Conservation (phyloP, 1,139 yeast genomes). For the Saccharomyces hybrid region DNA sequence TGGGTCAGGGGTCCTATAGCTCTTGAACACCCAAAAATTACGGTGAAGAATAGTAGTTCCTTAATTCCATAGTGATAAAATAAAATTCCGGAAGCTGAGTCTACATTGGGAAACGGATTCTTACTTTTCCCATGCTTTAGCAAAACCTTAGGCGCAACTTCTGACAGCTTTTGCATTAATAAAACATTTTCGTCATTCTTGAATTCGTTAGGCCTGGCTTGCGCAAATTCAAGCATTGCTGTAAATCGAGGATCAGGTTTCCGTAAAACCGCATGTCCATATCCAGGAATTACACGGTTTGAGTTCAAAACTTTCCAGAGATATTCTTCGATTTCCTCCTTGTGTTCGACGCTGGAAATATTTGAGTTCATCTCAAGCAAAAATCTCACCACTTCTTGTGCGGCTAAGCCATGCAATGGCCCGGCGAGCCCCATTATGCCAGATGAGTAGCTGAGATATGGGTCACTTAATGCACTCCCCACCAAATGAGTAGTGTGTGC, state of each 20-base stretch:
- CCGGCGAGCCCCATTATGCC: conserved; percentile 97
- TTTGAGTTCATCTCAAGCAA: conserved; percentile 72
- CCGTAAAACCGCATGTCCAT: conserved; percentile 94
- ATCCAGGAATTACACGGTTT: conserved; percentile 96
- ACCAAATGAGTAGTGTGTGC: conserved; percentile 97
- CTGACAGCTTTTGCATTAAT: conserved; percentile 32
- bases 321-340: conserved; percentile 74
- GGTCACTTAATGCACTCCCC: conserved; percentile 91
- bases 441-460: conserved; percentile 86
- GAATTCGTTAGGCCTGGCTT: conserved; percentile 30
- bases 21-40: conserved; percentile 52
- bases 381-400: conserved; percentile 96
- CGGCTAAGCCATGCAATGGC: conserved; percentile 96
- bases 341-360: conserved; percentile 64
- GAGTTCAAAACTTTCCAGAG: conserved; percentile 86
- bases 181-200: conserved; percentile 29
- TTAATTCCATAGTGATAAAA: conserved; percentile 53
- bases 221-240: conserved; percentile 35
- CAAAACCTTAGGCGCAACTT: conserved; percentile 49
- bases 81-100: conserved; percentile 50
- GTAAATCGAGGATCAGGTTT: conserved; percentile 74
- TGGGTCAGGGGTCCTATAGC: conserved; percentile 53
- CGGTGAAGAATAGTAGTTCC: conserved; percentile 50
- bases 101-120: conserved; percentile 61
- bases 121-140: conserved; percentile 54